Base-by-base conservation (phyloP, 352 stramenopile genomes). In the Phytophthora rubi region DNA sequence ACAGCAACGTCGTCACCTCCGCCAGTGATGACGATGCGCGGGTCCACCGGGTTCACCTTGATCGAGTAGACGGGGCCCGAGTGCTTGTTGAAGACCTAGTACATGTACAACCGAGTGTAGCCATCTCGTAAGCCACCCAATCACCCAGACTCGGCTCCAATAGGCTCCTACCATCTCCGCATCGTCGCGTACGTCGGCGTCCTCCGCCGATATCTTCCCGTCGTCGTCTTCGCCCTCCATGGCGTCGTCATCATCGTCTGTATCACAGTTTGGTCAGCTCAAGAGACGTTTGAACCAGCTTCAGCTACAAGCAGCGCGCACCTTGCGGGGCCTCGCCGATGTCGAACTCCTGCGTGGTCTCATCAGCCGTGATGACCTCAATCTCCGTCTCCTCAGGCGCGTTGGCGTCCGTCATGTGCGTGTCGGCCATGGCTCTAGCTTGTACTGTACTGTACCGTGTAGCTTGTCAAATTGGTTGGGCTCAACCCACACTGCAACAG, bases 1-100 rank as follows among this genome's bases (percentile, higher is more conserved):
- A 96, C 73, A 32, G 75, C 89, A 0, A 94, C 78, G 42, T 97
- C 90, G 45, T 97, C 90, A 12, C 90, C 90, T 39, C 90, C 90
- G 9, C 90, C 90, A 8, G 83, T 94, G 42, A 96, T 65, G 32
- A 97, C 82, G 44, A 97, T 90, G 42, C 88, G 79, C 49, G 88
- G 76, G 70, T 97, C 86, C 47, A 90, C 68, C 2, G 88, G 88
- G 68, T 97, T 90, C 49, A 96, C 85, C 57, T 83, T 85, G 58
- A 97, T 73, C 21, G 88, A 83, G 72, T 97, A 97, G 26, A 97
- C 88, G 7, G 88, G 88, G 1, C 79, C 86, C 3, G 79, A 72
- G 67, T 97, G 90, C 57, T 89, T 85, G 66, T 88, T 80, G 57
- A 90, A 95, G 37, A 92, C 86, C 89, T 96, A 23, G 23, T 21